Evolutionary conservation across 2,329 filamentous ascomycete species (phyloP).

Genomic region (Stemphylium vesicarium): DNA sequence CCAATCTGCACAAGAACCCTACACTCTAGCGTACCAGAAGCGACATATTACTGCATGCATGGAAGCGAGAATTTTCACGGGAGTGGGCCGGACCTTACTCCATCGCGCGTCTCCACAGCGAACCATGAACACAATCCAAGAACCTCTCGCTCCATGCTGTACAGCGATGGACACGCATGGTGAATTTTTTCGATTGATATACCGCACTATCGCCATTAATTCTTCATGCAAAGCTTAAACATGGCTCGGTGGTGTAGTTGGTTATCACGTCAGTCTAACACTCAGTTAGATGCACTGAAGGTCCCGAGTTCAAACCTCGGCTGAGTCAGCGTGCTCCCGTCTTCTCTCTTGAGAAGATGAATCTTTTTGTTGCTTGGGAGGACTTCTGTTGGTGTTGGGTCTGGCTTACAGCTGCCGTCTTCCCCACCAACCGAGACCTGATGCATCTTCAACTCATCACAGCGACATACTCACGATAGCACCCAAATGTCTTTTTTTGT

Average conservation of each 20-base stretch:
- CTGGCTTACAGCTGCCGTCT: background rate
- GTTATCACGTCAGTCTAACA: conserved; percentile 57
- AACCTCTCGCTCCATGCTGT: background rate
- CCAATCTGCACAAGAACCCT: background rate
- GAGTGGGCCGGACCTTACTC: background rate
- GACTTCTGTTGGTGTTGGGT: background rate
- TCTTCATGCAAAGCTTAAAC: conserved; percentile 3
- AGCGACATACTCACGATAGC: background rate
- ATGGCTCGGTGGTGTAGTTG: conserved; percentile 52
- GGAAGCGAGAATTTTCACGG: background rate
- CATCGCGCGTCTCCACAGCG: background rate
- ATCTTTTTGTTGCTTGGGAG: background rate
- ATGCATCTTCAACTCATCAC: background rate
- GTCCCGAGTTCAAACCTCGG: conserved; percentile 8
- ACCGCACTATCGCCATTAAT: background rate
- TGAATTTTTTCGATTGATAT: background rate
- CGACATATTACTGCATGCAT: background rate
- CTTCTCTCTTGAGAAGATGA: background rate
- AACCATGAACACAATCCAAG: background rate
- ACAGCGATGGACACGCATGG: background rate
- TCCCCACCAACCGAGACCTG: background rate
- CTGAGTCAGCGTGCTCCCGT: conserved; percentile 1
- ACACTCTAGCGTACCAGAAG: background rate
- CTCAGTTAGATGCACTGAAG: conserved; percentile 5
- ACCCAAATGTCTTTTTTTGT: background rate